Base-by-base conservation (phyloP, 2,329 filamentous ascomycete species). In the Parasarocladium wereldwijsianum region DNA sequence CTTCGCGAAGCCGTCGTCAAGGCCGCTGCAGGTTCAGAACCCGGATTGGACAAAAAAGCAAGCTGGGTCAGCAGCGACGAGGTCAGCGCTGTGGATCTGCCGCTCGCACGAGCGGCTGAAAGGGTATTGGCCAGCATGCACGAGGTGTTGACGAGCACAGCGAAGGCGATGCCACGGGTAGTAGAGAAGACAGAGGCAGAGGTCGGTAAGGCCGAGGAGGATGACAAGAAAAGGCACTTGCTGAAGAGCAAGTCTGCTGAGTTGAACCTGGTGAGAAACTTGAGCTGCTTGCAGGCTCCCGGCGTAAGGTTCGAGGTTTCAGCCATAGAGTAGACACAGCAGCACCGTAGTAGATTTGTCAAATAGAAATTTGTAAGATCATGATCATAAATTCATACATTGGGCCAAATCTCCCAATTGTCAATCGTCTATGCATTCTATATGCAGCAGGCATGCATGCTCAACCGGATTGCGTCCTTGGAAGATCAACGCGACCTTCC, bases 41-140 rank as follows among this genome's bases (percentile, higher is more conserved):
- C 38, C 26, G 38, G 42, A 15, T 55, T 93, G 4, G 52, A 61
- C 11, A 49, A 58, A 6, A 67, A 54, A 3, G 52, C 58, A 5
- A 73, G 73, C 36, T 98, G 90, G 90, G 58, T 80, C 27, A 84
- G 77, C 36, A 69, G 68, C 0, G 85, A 96, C 46, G 60, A 63
- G 8, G 76, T 93, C 0, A 43, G 55, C 1, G 63, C 79, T 2
- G 60, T 65, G 8, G 74, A 90, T 5, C 57, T 96, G 29, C 90
- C 90, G 4, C 67, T 98, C 8, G 86, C 86, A 1, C 71, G 66
- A 37, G 85, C 90, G 0, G 73, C 76, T 2, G 81, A 90, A 55
- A 90, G 80, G 58, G 87, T 93, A 5, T 58, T 96, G 16, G 84
- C 81, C 7, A 90, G 79, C 47, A 96, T 98, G 87, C 83, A 94